A percentile compares a stretch with the other conserved stretches of the same genome.
Conservation (phyloP, 169 alveolate genomes). For the Eimeria zaria region DNA sequence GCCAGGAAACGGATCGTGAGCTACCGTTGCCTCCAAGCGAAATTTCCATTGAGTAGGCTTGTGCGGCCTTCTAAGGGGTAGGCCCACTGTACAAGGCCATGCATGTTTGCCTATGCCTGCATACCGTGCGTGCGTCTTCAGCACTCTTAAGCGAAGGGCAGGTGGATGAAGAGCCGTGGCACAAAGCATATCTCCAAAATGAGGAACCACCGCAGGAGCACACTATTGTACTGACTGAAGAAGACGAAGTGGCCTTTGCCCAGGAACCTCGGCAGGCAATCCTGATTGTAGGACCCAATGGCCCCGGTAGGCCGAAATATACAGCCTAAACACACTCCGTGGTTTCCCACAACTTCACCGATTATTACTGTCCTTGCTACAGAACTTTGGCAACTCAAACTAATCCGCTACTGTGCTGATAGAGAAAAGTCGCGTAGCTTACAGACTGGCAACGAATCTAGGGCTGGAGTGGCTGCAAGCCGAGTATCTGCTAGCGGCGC, state of each 20-base stretch:
- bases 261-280: conserved; percentile 75
- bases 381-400: neutral
- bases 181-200: conserved; percentile 3
- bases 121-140: neutral
- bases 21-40: neutral
- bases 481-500: conserved; percentile 71
- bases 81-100: neutral
- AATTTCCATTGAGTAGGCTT: neutral
- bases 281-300: conserved; percentile 70
- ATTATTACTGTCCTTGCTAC: neutral
- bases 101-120: neutral
- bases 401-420: neutral
- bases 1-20: conserved; percentile 35
- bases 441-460: conserved; percentile 73
- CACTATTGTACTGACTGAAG: conserved; percentile 15
- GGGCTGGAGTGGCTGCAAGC: conserved; percentile 83
- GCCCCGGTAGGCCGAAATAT: conserved; percentile 52
- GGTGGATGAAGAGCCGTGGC: conserved; percentile 60
- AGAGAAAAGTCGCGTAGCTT: conserved; percentile 78
- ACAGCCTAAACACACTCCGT: neutral
- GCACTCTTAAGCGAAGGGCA: conserved; percentile 13
- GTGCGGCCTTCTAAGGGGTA: neutral
- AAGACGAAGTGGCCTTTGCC: conserved; percentile 65
- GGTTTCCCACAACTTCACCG: neutral
- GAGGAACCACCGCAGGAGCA: conserved; percentile 48